Evolutionary conservation across 495 filamentous ascomycete species (phyloP).

Genomic region (Cercophora newfieldiana): DNA sequence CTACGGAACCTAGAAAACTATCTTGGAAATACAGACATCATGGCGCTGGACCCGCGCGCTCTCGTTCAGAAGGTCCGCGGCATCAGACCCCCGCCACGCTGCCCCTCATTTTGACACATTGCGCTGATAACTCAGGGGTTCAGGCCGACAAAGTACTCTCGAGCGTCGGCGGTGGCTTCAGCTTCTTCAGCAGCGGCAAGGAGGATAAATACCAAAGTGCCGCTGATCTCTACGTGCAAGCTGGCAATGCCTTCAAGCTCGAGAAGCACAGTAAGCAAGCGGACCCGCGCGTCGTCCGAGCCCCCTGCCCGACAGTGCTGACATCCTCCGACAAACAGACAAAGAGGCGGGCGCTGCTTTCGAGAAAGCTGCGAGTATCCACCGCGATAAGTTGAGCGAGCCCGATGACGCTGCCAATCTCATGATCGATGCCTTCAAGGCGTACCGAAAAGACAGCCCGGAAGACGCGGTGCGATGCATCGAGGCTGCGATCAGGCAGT

Average conservation of each 20-base stretch:
- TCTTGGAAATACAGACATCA: constrained; percentile 28
- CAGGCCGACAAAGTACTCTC: constrained; percentile 79
- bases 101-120: constrained; percentile 15
- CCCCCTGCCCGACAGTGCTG: constrained; percentile 2
- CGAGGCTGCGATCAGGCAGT: constrained; percentile 72
- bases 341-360: constrained; percentile 80
- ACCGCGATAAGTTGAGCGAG: constrained; percentile 75
- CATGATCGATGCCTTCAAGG: constrained; percentile 72
- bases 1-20: neutral
- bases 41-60: constrained; percentile 50
- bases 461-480: constrained; percentile 76
- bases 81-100: constrained; percentile 23
- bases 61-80: constrained; percentile 46
- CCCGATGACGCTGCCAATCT: constrained; percentile 86
- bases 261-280: constrained; percentile 63
- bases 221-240: constrained; percentile 76
- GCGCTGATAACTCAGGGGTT: constrained; percentile 30
- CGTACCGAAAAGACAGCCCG: constrained; percentile 78
- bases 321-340: constrained; percentile 45
- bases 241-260: constrained; percentile 78
- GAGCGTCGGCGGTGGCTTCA: constrained; percentile 66
- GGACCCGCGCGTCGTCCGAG: neutral
- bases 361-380: constrained; percentile 74
- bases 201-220: constrained; percentile 81
- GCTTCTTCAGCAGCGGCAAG: constrained; percentile 72